phyloP scores from a whole-genome alignment of 2,329 filamentous ascomycete genomes.

The Xylaria sp. region DNA sequence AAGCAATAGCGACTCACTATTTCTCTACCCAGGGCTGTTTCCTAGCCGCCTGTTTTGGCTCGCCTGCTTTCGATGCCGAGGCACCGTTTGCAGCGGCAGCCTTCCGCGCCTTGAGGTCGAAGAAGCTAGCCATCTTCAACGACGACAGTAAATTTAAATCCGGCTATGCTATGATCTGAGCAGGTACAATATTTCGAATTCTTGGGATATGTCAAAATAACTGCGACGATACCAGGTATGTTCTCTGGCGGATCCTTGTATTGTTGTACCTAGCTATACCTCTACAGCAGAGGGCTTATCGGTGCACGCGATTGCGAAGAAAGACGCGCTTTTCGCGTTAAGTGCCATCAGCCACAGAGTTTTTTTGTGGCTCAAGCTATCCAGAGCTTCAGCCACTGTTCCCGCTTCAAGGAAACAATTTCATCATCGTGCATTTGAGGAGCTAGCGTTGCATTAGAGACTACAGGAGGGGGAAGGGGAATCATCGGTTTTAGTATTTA shows the following conservation, averaged over 20 bases:
- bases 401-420: not conserved
- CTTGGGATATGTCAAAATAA: not conserved
- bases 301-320: conserved; percentile 20
- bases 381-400: conserved; percentile 29
- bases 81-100: conserved; percentile 73
- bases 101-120: conserved; percentile 92
- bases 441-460: too few species aligned
- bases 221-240: not conserved
- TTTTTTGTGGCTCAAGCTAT: conserved; percentile 23
- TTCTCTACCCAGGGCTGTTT: conserved; percentile 98
- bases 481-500: not conserved
- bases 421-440: conserved; percentile 13
- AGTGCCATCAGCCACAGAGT: conserved; percentile 28
- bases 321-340: conserved; percentile 38
- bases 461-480: too few species aligned
- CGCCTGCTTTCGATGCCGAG: conserved; percentile 73
- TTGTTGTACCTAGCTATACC: not conserved
- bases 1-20: conserved; percentile 72
- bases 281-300: not conserved
- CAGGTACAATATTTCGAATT: not conserved
- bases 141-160: not conserved
- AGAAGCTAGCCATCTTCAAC: conserved; percentile 83
- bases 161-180: not conserved
- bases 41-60: conserved; percentile 70
- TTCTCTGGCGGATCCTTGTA: not conserved